Conservation (phyloP, 2,329 filamentous ascomycete species). For the Apiospora aurea region DNA sequence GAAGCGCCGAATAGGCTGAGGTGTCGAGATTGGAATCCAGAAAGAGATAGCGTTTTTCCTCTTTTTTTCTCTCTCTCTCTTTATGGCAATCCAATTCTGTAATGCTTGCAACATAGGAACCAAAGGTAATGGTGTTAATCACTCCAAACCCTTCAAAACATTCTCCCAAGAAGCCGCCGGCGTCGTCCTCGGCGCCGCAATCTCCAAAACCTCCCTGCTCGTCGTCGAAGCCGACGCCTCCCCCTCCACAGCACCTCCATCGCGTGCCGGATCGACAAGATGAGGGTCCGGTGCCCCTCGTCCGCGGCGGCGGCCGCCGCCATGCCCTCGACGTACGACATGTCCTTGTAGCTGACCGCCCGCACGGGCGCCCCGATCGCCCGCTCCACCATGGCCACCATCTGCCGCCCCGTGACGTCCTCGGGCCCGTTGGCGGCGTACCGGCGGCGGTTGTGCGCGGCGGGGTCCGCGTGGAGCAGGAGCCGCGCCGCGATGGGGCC, state of each 20-base stretch:
- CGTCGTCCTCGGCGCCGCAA: not conserved
- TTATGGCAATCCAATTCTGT: too few relatives aligned
- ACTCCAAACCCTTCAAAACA: not conserved
- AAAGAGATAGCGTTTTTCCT: too few relatives aligned
- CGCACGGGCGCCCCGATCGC: conserved; percentile 34
- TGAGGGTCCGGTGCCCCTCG: not conserved
- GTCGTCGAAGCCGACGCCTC: not conserved
- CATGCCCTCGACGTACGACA: not conserved
- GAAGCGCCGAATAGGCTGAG: too few relatives aligned
- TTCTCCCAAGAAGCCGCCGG: not conserved
- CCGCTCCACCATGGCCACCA: conserved; percentile 45
- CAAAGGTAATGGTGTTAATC: not conserved
- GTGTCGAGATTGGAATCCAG: too few relatives aligned
- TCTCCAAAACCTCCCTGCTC: conserved; percentile 5
- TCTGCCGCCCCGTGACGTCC: conserved; percentile 45
- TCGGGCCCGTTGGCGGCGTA: conserved; percentile 50
- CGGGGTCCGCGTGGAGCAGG: not conserved
- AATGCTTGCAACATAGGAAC: not conserved
- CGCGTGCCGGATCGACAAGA: not conserved
- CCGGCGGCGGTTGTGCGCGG: conserved; percentile 40
- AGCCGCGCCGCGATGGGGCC: not conserved
- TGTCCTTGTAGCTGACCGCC: not conserved
- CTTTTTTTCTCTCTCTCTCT: too few relatives aligned
- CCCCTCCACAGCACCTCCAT: not conserved
- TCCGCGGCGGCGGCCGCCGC: not conserved